Base-by-base conservation (phyloP, 306 rosid genomes). In the Ziziphus jujuba region DNA sequence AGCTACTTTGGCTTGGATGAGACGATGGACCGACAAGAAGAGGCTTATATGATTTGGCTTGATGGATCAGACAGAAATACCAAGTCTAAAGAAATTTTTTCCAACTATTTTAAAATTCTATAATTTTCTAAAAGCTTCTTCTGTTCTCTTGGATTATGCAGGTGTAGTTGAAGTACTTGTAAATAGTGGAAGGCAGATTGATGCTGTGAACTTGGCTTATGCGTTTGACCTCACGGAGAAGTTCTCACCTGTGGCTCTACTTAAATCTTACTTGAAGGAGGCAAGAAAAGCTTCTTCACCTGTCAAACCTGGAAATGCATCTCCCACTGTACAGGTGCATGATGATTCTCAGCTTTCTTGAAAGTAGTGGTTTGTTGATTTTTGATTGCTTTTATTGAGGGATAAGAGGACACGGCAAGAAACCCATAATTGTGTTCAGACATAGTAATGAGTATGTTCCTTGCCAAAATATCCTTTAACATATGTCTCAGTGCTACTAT, bases 181-280 rank as follows among this genome's bases (percentile, higher is more conserved):
- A 54, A 88, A 82, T 71, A 95, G 89, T 68, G 97, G 99, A 72
- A 77, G 99, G 66, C 99, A 90, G 76, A 88, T 95, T 81, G 99
- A 95, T 72, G 99, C 97, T 1, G 91, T 95, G 64, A 95, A 88
- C 85, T 79, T 95, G 91, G 90, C 97, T 74, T 88, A 84, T 70
- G 95, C 97, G 53, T 95, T 95, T 59, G 92, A 84, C 72, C 89
- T 95, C 36, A 85, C 91, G 4, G 87, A 79, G 36, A 89, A 72
- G 75, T 90, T 90, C 80, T 71, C 84, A 66, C 97, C 97, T 11
- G 85, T 95, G 75, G 81, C 96, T 72, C 76, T 95, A 40, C 87
- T 95, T 66, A 90, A 90, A 64, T 90, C 95, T 65, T 95, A 90
- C 81, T 77, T 95, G 84, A 87, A 85, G 82, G 99, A 90, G 75